phyloP scores from a whole-genome alignment of 176 grass and related monocot genomes.

The Pontederia crassipes region DNA sequence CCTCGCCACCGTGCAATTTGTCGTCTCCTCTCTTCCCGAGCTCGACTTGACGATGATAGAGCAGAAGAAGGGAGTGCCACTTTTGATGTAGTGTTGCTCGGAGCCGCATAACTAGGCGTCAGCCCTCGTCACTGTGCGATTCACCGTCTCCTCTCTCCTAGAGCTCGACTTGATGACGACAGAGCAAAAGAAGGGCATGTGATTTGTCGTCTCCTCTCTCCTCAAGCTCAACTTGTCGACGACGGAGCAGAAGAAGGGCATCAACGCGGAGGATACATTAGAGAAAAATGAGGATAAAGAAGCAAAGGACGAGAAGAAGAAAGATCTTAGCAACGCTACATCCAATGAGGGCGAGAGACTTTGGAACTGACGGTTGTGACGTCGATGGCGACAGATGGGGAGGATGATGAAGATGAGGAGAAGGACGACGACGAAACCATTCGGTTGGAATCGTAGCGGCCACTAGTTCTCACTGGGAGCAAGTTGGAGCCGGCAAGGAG shows the following conservation, averaged over 20 bases:
- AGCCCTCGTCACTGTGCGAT: too few species aligned
- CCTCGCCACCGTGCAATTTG: slow-evolving; percentile 33
- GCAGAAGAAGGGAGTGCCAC: too few species aligned
- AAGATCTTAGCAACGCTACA: slow-evolving; percentile 3
- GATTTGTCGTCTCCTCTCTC: too few species aligned
- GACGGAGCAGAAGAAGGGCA: too few species aligned
- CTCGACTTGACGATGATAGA: slow-evolving; percentile 11
- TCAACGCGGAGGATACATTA: neutral
- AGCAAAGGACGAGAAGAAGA: slow-evolving; percentile 9
- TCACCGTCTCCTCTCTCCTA: too few species aligned
- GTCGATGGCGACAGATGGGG: neutral
- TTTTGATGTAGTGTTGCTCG: too few species aligned
- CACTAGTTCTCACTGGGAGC: slow-evolving; percentile 68
- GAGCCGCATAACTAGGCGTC: too few species aligned
- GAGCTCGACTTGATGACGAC: too few species aligned
- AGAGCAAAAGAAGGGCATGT: too few species aligned
- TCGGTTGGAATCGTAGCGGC: slow-evolving; percentile 76
- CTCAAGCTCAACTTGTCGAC: too few species aligned
- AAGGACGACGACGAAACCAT: slow-evolving; percentile 43
- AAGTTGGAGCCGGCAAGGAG: slow-evolving; percentile 81
- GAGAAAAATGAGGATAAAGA: slow-evolving; percentile 7
- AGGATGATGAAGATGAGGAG: slow-evolving; percentile 4
- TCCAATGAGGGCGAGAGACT: neutral
- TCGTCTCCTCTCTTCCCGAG: slow-evolving; percentile 4
- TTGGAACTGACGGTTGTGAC: neutral